Evolutionary conservation across 768 basidiomycete genomes (phyloP).

Genomic region (Dacryopinax primogenitus): DNA sequence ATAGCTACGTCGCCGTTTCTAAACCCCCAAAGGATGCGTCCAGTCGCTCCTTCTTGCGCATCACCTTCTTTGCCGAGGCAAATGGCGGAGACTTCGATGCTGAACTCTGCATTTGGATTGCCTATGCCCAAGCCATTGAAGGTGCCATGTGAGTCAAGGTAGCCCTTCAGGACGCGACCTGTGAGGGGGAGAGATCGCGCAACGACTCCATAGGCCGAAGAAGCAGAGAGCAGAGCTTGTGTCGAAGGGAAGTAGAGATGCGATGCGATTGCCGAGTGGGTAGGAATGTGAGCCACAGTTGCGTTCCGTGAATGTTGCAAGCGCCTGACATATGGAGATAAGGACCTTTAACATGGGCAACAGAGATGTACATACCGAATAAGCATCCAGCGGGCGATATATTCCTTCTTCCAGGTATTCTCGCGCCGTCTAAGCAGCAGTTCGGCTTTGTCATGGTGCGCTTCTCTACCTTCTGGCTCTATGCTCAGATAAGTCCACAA

Average conservation of each 20-base stretch:
- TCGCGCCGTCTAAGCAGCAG: constrained; percentile 46
- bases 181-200: constrained; percentile 58
- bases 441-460: constrained; percentile 22
- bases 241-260: constrained; percentile 48
- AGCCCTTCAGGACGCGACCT: constrained; percentile 58
- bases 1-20: constrained; percentile 53
- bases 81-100: constrained; percentile 44
- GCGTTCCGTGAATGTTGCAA: constrained; percentile 54
- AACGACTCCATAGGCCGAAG: constrained; percentile 55
- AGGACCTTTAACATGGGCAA: background rate
- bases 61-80: constrained; percentile 34
- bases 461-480: constrained; percentile 45
- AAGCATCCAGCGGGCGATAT: constrained; percentile 43
- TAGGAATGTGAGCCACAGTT: constrained; percentile 51
- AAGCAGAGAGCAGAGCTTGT: constrained; percentile 44
- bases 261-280: constrained; percentile 41
- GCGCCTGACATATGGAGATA: constrained; percentile 34
- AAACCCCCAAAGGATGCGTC: constrained; percentile 62
- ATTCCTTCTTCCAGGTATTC: constrained; percentile 57
- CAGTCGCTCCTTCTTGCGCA: constrained; percentile 42
- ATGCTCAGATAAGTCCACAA: constrained; percentile 53
- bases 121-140: constrained; percentile 49
- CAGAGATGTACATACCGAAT: constrained; percentile 34
- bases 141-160: constrained; percentile 49
- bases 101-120: constrained; percentile 64